Conservation (phyloP, 306 rosid species). For the Malus fusca region DNA sequence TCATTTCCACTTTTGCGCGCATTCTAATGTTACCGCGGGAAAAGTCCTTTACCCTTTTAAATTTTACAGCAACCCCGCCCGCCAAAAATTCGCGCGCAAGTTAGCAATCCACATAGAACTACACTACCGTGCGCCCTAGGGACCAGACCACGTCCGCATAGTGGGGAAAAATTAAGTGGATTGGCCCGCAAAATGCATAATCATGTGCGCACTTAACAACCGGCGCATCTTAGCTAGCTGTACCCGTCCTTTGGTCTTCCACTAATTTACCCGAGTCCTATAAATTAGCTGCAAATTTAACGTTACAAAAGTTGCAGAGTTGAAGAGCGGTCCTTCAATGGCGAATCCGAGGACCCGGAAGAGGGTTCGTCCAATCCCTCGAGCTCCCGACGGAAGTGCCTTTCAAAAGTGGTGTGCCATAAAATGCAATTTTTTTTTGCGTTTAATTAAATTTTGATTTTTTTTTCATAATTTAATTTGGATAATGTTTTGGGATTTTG, state of each 20-base stretch:
- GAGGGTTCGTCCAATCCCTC: constrained; percentile 35
- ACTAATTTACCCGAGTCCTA: background rate
- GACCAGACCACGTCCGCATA: background rate
- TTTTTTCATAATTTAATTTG: background rate
- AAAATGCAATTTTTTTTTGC: background rate
- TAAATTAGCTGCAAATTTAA: background rate
- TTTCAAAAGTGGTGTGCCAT: constrained; percentile 42
- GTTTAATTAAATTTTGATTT: background rate
- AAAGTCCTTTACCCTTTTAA: background rate
- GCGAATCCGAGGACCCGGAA: constrained; percentile 30
- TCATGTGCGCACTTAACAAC: background rate
- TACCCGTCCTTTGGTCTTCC: background rate
- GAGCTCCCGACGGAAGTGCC: constrained; percentile 58
- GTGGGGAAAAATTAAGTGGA: background rate
- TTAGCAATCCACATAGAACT: background rate
- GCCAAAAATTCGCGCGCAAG: constrained; percentile 1
- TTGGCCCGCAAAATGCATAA: background rate
- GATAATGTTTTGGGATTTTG: background rate
- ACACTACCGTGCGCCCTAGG: background rate
- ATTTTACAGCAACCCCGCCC: background rate
- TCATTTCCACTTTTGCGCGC: background rate
- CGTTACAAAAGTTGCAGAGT: background rate
- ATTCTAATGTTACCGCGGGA: constrained; percentile 3
- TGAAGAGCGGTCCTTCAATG: constrained; percentile 20
- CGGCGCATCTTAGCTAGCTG: background rate